phyloP scores from a whole-genome alignment of 2,329 filamentous ascomycete species.

The Diaporthe helianthi region DNA sequence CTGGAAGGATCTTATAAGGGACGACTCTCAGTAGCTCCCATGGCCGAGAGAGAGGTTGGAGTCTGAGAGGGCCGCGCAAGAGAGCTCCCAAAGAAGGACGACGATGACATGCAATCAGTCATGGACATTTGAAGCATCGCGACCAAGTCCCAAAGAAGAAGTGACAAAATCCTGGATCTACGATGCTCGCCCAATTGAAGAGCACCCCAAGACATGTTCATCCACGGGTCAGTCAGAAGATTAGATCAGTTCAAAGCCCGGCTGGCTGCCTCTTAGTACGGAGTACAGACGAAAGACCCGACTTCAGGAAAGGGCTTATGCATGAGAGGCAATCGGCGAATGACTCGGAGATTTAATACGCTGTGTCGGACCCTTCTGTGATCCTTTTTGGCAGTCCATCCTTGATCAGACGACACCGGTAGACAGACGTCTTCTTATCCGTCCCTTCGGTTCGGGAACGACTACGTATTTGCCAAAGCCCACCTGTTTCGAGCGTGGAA shows the following conservation, averaged over 20 bases:
- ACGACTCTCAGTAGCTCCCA: neutral
- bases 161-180: slow-evolving; percentile 15
- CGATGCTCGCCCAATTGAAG: slow-evolving; percentile 6
- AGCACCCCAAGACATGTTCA: slow-evolving; percentile 1
- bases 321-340: neutral
- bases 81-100: neutral
- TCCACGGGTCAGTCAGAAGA: slow-evolving; percentile 7
- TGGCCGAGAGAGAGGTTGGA: neutral
- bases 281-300: slow-evolving; percentile 4
- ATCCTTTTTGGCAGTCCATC: slow-evolving; percentile 7
- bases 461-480: slow-evolving; percentile 13
- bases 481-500: slow-evolving; percentile 1
- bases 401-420: slow-evolving; percentile 13
- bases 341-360: neutral
- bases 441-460: neutral
- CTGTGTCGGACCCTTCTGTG: neutral
- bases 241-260: slow-evolving; percentile 1
- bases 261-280: slow-evolving; percentile 21
- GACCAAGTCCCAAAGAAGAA: slow-evolving; percentile 2
- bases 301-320: neutral
- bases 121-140: slow-evolving; percentile 18
- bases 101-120: slow-evolving; percentile 5
- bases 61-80: neutral
- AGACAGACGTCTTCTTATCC: neutral
- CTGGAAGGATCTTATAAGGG: slow-evolving; percentile 4